phyloP scores from a whole-genome alignment of 768 basidiomycete genomes.

The Tephrocybe sp. region DNA sequence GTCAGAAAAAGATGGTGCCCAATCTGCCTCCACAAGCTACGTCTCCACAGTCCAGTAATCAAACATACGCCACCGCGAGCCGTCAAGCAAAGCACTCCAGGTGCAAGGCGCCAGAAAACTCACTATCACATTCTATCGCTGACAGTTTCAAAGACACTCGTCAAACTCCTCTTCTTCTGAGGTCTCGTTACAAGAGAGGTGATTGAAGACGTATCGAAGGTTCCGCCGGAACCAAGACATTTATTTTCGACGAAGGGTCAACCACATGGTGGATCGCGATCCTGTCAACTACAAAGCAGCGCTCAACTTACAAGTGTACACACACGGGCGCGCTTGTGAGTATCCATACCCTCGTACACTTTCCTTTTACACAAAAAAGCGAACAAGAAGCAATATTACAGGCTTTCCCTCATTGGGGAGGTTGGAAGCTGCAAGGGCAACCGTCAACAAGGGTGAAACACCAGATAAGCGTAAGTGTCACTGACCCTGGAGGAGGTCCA shows the following conservation, averaged over 20 bases:
- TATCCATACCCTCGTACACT: constrained; percentile 10
- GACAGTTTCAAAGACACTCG: not conserved
- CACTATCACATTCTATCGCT: not conserved
- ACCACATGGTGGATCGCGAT: constrained; percentile 5
- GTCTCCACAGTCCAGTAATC: not conserved
- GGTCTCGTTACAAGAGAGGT: not conserved
- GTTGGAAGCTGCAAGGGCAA: constrained; percentile 43
- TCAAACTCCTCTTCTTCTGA: too few species aligned
- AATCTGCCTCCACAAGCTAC: not conserved
- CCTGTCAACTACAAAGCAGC: constrained; percentile 9
- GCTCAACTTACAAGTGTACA: constrained; percentile 15
- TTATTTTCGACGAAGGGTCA: constrained; percentile 8
- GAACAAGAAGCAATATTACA: constrained; percentile 1
- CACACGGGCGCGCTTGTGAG: constrained; percentile 10
- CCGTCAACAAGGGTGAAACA: not conserved
- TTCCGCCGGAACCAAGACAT: constrained; percentile 2
- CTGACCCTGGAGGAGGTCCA: constrained; percentile 83
- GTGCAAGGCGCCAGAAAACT: not conserved
- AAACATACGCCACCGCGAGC: not conserved
- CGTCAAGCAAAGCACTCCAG: not conserved
- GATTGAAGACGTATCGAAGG: constrained; percentile 1
- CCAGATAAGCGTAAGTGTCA: not conserved
- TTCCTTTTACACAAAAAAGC: constrained; percentile 13
- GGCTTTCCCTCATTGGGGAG: constrained; percentile 35
- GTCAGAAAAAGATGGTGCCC: not conserved